These are phyloP conservation scores for Mycena crocata DNA, from an alignment of 768 basidiomycete genomes.

Conservation along the genomic window DNA sequence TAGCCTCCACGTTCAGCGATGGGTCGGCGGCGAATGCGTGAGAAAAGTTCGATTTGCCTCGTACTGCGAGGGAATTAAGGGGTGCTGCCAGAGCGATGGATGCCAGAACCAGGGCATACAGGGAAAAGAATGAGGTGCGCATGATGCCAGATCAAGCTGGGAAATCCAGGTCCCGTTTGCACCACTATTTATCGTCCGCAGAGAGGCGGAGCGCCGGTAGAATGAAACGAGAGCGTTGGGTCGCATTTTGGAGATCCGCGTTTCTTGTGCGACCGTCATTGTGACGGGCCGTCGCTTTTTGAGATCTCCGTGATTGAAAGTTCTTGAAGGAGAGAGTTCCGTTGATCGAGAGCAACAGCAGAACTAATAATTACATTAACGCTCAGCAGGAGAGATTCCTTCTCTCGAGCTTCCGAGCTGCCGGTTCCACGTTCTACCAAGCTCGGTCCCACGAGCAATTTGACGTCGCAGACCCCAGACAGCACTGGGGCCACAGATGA, in stretches of 20 bases:
- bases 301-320: too few relatives aligned
- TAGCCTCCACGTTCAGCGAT: slow-evolving; percentile 25
- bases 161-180: not conserved
- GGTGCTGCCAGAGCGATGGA: slow-evolving; percentile 12
- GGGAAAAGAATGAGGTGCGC: not conserved
- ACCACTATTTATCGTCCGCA: not conserved
- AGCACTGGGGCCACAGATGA: too few relatives aligned
- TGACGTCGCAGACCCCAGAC: too few relatives aligned
- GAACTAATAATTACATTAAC: too few relatives aligned
- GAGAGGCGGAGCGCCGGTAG: not conserved
- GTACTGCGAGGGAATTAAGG: not conserved
- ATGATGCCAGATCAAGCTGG: slow-evolving; percentile 17
- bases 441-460: too few relatives aligned
- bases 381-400: too few relatives aligned
- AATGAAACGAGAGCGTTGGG: not conserved
- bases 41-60: not conserved
- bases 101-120: slow-evolving; percentile 16
- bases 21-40: slow-evolving; percentile 29
- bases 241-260: not conserved
- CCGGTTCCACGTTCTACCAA: too few relatives aligned
- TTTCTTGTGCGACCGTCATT: too few relatives aligned
- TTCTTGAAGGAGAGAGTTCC: too few relatives aligned
- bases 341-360: too few relatives aligned
- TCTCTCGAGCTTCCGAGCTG: too few relatives aligned
- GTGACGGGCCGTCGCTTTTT: too few relatives aligned